phyloP scores from a whole-genome alignment of 75 land plant genomes.

The Pinus albicaulis region DNA sequence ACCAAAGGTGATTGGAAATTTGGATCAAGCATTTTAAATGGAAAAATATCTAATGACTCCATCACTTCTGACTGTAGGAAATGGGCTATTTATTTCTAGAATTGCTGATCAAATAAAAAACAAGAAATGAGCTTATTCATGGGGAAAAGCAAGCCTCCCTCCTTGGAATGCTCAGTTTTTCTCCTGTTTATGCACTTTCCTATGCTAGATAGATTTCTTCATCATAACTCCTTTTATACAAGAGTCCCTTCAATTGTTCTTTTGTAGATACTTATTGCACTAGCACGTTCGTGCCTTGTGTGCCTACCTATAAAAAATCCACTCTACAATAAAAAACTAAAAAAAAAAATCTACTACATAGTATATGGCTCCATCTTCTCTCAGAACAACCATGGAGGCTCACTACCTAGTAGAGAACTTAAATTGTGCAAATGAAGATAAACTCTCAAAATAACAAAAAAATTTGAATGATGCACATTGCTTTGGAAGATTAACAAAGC shows the following conservation, averaged over 20 bases:
- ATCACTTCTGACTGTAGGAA: constrained; percentile 80
- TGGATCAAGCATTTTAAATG: constrained; percentile 85
- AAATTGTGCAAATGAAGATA: too few relatives aligned
- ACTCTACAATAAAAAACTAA: too few relatives aligned
- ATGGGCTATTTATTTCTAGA: constrained; percentile 85
- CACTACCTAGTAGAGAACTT: too few relatives aligned
- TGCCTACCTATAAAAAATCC: too few relatives aligned
- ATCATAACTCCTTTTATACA: constrained; percentile 71
- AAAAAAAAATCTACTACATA: too few relatives aligned
- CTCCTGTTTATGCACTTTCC: constrained; percentile 48
- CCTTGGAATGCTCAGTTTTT: constrained; percentile 57
- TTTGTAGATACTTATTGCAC: constrained; percentile 64
- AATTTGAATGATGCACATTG: too few relatives aligned
- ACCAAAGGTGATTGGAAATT: constrained; percentile 90
- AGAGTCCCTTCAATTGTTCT: constrained; percentile 88
- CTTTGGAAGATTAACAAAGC: too few relatives aligned
- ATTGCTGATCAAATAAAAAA: constrained; percentile 84
- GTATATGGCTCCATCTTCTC: too few relatives aligned
- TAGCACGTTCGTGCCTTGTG: too few relatives aligned
- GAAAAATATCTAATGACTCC: constrained; percentile 91
- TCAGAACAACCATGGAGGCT: too few relatives aligned
- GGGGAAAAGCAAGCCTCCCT: constrained; percentile 75
- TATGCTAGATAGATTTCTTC: constrained; percentile 75
- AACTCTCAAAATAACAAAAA: too few relatives aligned
- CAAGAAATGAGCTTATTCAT: constrained; percentile 91